Evolutionary conservation across 805 yeast genomes (phyloP).

Genomic region (Hagleromyces aurorensis): DNA sequence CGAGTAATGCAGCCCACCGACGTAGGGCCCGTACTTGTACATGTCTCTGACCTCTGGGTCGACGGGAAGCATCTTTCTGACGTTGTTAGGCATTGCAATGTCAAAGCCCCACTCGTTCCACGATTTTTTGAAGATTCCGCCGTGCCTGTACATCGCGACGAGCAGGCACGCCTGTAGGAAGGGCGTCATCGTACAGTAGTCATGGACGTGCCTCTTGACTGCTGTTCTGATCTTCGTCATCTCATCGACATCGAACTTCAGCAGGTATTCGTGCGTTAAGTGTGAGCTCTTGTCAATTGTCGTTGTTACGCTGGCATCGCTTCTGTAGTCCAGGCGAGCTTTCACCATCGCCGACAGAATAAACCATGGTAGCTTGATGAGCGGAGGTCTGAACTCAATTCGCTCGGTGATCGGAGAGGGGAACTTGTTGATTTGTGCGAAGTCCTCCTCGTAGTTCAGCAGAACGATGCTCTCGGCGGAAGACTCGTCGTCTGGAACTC

Average conservation of each 20-base stretch:
- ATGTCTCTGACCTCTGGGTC: slow-evolving; percentile 9
- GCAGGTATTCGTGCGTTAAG: slow-evolving; percentile 9
- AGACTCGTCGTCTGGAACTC: neutral
- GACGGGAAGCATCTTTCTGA: slow-evolving; percentile 14
- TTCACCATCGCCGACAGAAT: slow-evolving; percentile 9
- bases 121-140: slow-evolving; percentile 11
- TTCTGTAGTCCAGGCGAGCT: slow-evolving; percentile 10
- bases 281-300: slow-evolving; percentile 3
- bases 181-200: slow-evolving; percentile 20
- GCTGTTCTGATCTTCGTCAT: slow-evolving; percentile 7
- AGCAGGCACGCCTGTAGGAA: slow-evolving; percentile 21
- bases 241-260: slow-evolving; percentile 10
- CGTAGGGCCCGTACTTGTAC: slow-evolving; percentile 21
- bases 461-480: slow-evolving; percentile 1
- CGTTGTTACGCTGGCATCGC: slow-evolving; percentile 8
- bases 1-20: slow-evolving; percentile 23
- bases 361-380: slow-evolving; percentile 10
- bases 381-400: slow-evolving; percentile 14
- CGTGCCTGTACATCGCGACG: slow-evolving; percentile 13
- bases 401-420: slow-evolving; percentile 20
- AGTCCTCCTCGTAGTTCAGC: slow-evolving; percentile 14
- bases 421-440: slow-evolving; percentile 7
- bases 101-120: slow-evolving; percentile 18
- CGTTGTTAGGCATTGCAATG: slow-evolving; percentile 18
- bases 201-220: slow-evolving; percentile 8